Percentiles rank a stretch among this genome's conserved stretches.
Conservation (phyloP, 768 basidiomycete species). For the Cystofilobasidium capitatum region DNA sequence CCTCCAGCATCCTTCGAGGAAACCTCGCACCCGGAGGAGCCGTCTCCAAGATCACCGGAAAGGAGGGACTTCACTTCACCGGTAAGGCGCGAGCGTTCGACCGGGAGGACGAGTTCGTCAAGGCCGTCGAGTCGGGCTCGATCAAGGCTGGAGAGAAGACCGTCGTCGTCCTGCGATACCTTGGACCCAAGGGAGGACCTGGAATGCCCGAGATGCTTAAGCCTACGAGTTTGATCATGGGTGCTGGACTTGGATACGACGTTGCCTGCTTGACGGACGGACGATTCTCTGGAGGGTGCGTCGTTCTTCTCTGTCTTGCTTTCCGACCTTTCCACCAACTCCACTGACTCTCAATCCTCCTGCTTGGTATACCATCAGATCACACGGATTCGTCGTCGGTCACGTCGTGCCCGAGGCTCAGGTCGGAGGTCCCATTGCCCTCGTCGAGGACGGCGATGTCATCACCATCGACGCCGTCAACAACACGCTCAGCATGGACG, state of each 20-base stretch:
- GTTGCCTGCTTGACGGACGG: slow-evolving; percentile 97
- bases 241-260: slow-evolving; percentile 88
- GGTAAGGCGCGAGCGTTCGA: slow-evolving; percentile 92
- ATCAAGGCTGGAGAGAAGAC: slow-evolving; percentile 96
- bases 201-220: slow-evolving; percentile 99
- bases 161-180: slow-evolving; percentile 85
- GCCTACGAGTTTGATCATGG: slow-evolving; percentile 96
- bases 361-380: slow-evolving; percentile 52
- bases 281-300: slow-evolving; percentile 93
- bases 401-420: slow-evolving; percentile 96
- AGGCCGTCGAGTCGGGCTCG: slow-evolving; percentile 74
- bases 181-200: slow-evolving; percentile 94
- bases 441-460: slow-evolving; percentile 75
- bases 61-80: slow-evolving; percentile 78
- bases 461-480: slow-evolving; percentile 80
- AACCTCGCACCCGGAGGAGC: slow-evolving; percentile 90
- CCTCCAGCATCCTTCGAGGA: slow-evolving; percentile 68
- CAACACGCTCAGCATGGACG: slow-evolving; percentile 65
- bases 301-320: slow-evolving; percentile 28
- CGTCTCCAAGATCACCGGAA: slow-evolving; percentile 94
- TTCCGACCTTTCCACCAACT: slow-evolving; percentile 22
- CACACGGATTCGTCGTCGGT: slow-evolving; percentile 89
- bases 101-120: slow-evolving; percentile 73
- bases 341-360: slow-evolving; percentile 2
- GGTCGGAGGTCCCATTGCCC: slow-evolving; percentile 83